A percentile compares a stretch with the other conserved stretches of the same genome.
Evolutionary conservation across 108 stramenopile species (phyloP).

Genomic region (Aureococcus anophagefferens): DNA sequence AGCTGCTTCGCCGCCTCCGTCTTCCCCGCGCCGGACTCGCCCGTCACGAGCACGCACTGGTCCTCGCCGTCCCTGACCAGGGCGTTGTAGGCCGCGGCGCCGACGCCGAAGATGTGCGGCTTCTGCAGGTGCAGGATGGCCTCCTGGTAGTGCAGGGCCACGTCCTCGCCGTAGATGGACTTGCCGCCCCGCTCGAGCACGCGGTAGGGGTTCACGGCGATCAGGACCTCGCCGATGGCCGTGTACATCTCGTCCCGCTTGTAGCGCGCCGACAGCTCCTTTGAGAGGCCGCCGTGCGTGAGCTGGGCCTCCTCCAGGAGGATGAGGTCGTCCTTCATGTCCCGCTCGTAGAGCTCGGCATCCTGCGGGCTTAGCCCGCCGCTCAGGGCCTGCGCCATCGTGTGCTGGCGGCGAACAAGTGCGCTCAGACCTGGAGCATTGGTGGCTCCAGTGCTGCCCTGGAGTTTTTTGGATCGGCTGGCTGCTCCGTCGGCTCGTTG

Average conservation of each 20-base stretch:
- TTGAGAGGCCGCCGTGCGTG: no score
- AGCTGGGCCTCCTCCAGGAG: no score
- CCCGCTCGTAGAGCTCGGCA: no score
- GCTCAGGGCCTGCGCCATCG: no score
- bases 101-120: constrained; percentile 50
- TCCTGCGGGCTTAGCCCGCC: no score
- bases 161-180: constrained; percentile 73
- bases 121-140: background rate
- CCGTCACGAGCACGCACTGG: constrained; percentile 43
- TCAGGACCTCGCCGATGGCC: constrained; percentile 92
- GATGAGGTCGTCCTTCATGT: no score
- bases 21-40: constrained; percentile 51
- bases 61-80: constrained; percentile 46
- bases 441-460: no score
- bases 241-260: constrained; percentile 69
- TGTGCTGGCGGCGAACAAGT: no score
- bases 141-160: constrained; percentile 33
- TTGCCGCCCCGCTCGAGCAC: no score
- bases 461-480: no score
- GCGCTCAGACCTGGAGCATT: no score
- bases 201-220: constrained; percentile 97
- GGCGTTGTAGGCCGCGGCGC: constrained; percentile 74
- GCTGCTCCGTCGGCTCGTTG: no score
- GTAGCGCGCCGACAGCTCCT: background rate
- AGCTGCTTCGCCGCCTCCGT: constrained; percentile 49